Base-by-base conservation (phyloP, 768 basidiomycete species). In the Lactarius tabidus region DNA sequence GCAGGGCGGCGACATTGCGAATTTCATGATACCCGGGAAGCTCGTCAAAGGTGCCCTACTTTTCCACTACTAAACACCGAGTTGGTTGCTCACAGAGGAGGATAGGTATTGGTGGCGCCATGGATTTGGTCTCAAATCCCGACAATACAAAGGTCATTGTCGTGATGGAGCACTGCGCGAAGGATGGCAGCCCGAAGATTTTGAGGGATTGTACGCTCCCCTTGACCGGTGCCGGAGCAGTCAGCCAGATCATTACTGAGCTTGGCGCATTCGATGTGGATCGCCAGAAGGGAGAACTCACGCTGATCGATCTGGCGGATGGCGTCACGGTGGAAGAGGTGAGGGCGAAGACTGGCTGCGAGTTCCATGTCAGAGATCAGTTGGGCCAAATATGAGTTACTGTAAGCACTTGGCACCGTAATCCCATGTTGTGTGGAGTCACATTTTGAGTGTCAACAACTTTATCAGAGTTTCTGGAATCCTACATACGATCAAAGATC, bases 21-120 rank as follows among this genome's bases (percentile, higher is more conserved):
- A 98, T 80, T 98, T 93, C 74, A 98, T 97, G 95, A 95, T 97
- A 72, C 95, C 95, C 2, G 93, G 94, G 17, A 96, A 97, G 79
- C 83, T 94, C 74, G 82, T 93, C 38, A 93, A 91, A 81, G 89
- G 89, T 83, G 69, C 12, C 31, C 48, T 4, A 12, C 43, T 45
- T 33, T 39, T 7, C 48, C 26, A 51, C 26, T 6, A 43, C 35
- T 28, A 56, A 31, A 28, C 26, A 35, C 41, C 31, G 26, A 18
- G 14, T 10, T 5, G 20, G 48, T 6, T 23, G 29, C 63, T 60
- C 31, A 60, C 60, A n/a, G 9, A 23, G 33, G 23, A 12, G 69
- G 6, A 61, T 72, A 90, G 91, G 93, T 48, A 95, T 97, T 73
- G 95, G 95, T 15, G 95, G 95, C 58, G 95, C 95, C 14, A 95